Evolutionary conservation across 768 basidiomycete species (phyloP), one percentile per base, ranked within the genome.

Genomic region (Lentinus brumalis): DNA sequence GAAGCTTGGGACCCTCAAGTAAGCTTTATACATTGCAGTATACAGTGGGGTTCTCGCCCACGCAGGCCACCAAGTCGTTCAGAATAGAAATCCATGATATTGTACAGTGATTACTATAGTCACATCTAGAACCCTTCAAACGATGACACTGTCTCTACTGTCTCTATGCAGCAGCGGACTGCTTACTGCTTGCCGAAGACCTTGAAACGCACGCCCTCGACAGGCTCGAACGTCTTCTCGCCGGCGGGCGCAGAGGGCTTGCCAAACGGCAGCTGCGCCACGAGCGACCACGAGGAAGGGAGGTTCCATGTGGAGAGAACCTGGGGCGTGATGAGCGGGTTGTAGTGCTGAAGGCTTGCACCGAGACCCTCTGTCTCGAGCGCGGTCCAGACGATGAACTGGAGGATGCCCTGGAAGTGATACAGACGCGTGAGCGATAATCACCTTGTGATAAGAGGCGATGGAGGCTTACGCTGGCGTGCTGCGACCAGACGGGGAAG

Each of bases 271-370:
- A 67, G 42, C 61, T 67, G 62, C 8, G 66, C 56, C 44, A 67
- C 56, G 56, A 67, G 66, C 15, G 32, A 41, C 66, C 66, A 67
- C 35, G 58, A 50, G n/a, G 47, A 26, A 35, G 66, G 66, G 14
- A 67, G 54, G 60, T 63, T 58, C 66, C 66, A 67, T 30, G 59
- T 61, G 26, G 60, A 41, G 53, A 54, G 53, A 42, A 67, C 66
- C 63, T 62, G 58, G 38, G 60, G 26, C 45, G 60, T 44, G 52
- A 67, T 64, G 60, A 67, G 60, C 38, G 63, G 63, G 66, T 67
- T 67, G 63, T 67, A 67, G 61, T 67, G 66, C 66, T 67, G 65
- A 50, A 67, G 66, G 29, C 57, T 56, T 5, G 66, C 66, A 45
- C 66, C 66, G 49, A 67, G 60, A 21, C 66, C 66, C 60, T 67